phyloP scores from a whole-genome alignment of 345 rosid genomes.

The Hibiscus tridactylites region DNA sequence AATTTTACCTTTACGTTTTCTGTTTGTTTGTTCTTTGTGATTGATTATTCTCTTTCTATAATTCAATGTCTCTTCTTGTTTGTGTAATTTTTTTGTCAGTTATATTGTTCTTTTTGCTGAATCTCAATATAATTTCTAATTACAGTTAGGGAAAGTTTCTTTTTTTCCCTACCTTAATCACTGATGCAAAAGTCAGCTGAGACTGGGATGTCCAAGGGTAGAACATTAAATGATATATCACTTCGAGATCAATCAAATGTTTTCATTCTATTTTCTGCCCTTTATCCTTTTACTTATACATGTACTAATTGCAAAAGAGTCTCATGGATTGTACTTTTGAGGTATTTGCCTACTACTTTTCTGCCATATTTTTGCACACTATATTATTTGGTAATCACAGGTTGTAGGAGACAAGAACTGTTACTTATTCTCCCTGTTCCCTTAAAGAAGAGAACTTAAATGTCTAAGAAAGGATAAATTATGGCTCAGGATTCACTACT shows the following conservation, averaged over 20 bases:
- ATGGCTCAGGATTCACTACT: neutral
- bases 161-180: neutral
- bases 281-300: neutral
- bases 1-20: neutral
- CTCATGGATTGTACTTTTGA: neutral
- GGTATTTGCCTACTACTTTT: neutral
- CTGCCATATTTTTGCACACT: neutral
- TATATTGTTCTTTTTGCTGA: neutral
- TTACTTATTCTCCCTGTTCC: neutral
- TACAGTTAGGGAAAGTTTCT: neutral
- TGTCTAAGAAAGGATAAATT: constrained; percentile 2
- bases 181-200: neutral
- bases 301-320: neutral
- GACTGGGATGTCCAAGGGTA: neutral
- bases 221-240: neutral
- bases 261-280: neutral
- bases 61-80: neutral
- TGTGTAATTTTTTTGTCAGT: neutral
- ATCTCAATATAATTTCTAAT: neutral
- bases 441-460: neutral
- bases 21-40: neutral
- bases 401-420: neutral
- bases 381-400: neutral
- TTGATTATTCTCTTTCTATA: neutral
- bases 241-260: neutral